Evolutionary conservation across 768 basidiomycete genomes (phyloP).

Genomic region (Leucogyrophana mollusca): DNA sequence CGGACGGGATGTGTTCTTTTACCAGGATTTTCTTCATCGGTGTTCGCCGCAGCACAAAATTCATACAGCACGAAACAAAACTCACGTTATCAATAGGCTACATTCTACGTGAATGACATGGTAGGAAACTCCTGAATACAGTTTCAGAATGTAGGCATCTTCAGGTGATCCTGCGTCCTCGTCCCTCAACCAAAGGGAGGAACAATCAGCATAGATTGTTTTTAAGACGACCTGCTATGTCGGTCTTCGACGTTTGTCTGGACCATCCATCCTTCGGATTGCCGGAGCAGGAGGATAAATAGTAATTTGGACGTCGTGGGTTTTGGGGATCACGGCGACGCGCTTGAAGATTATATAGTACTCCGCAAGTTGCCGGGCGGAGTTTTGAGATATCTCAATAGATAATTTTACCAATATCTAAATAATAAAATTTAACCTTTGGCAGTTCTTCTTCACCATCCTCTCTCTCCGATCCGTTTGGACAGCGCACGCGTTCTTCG

Average conservation of each 20-base stretch:
- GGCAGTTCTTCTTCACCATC: background rate
- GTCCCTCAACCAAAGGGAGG: conserved; percentile 87
- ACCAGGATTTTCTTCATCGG: conserved; percentile 87
- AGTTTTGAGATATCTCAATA: too few relatives aligned
- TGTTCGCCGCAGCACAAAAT: conserved; percentile 20
- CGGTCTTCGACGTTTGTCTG: conserved; percentile 88
- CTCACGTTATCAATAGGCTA: conserved; percentile 23
- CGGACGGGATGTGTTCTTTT: conserved; percentile 75
- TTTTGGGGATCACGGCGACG: conserved; percentile 20
- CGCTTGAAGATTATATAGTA: conserved; percentile 27
- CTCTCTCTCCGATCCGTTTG: too few relatives aligned
- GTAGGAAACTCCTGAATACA: background rate
- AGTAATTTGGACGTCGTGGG: conserved; percentile 83
- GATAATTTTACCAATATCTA: too few relatives aligned
- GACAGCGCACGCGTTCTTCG: too few relatives aligned
- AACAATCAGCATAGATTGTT: conserved; percentile 92
- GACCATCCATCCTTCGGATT: conserved; percentile 66
- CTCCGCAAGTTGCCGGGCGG: conserved; percentile 24
- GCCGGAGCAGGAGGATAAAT: conserved; percentile 51
- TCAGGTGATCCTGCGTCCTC: conserved; percentile 94
- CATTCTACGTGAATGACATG: background rate
- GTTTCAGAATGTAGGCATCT: conserved; percentile 55
- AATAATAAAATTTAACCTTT: background rate
- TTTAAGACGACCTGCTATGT: conserved; percentile 58
- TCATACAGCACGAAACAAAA: conserved; percentile 16